Percentiles rank a stretch among this genome's conserved stretches.
phyloP scores from a whole-genome alignment of 2,329 filamentous ascomycete species.

The Verruconis gallopava region DNA sequence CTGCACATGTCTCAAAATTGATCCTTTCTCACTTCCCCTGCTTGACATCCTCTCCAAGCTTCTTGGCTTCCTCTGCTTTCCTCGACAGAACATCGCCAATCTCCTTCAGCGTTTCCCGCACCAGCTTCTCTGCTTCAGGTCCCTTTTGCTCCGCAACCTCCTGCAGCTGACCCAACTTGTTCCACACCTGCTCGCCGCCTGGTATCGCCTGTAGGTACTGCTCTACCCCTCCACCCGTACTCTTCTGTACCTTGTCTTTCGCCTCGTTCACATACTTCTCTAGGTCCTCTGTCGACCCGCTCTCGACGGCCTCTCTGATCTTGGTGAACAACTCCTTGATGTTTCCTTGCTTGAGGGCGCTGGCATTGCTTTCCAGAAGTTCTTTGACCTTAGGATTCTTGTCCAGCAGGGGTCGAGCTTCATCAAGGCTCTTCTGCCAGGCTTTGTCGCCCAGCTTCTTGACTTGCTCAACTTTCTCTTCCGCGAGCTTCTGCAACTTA shows the following conservation, averaged over 20 bases:
- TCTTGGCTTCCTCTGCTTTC: slow-evolving; percentile 12
- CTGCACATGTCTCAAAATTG: too few relatives aligned
- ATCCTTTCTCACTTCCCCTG: too few relatives aligned
- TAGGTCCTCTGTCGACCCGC: slow-evolving; percentile 45
- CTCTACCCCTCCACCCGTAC: slow-evolving; percentile 36
- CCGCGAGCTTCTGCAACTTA: slow-evolving; percentile 46
- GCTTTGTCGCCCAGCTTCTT: slow-evolving; percentile 57
- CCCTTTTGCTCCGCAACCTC: slow-evolving; percentile 55
- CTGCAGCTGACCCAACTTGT: slow-evolving; percentile 52
- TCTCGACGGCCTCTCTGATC: slow-evolving; percentile 47
- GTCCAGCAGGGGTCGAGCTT: slow-evolving; percentile 59
- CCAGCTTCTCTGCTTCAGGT: slow-evolving; percentile 54
- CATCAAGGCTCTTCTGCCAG: slow-evolving; percentile 58
- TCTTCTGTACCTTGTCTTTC: slow-evolving; percentile 46
- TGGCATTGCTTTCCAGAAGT: slow-evolving; percentile 56
- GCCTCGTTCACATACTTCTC: slow-evolving; percentile 49
- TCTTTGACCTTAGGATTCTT: slow-evolving; percentile 67
- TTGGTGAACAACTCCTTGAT: slow-evolving; percentile 49
- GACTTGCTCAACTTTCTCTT: slow-evolving; percentile 57
- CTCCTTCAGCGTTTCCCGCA: slow-evolving; percentile 42
- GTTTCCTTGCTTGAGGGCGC: slow-evolving; percentile 55
- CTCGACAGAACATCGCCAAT: slow-evolving; percentile 11
- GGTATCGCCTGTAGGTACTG: slow-evolving; percentile 55
- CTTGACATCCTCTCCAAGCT: slow-evolving; percentile 12
- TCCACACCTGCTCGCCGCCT: slow-evolving; percentile 35